Percentiles rank a stretch among this genome's conserved stretches.
These are phyloP conservation scores for Phytopythium aichiense DNA, from an alignment of 352 stramenopile species.

Conservation along the genomic window DNA sequence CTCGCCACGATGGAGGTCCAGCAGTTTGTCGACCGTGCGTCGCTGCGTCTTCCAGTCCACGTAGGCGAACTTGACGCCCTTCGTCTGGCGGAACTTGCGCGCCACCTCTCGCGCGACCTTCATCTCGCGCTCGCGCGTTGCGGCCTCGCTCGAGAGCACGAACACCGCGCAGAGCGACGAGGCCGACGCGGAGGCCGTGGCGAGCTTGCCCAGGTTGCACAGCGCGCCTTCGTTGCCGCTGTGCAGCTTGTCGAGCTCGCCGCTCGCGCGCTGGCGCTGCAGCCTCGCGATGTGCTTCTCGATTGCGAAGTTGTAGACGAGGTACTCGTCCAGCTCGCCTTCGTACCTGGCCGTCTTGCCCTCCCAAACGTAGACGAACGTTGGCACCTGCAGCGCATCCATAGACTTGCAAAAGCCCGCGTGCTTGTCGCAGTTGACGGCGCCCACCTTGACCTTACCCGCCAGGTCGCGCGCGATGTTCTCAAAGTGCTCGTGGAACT, in stretches of 20 bases:
- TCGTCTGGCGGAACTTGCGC: constrained; percentile 62
- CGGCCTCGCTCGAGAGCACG: constrained; percentile 50
- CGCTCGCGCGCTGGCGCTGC: constrained; percentile 55
- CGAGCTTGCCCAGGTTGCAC: constrained; percentile 70
- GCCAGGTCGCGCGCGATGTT: constrained; percentile 62
- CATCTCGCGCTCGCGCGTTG: constrained; percentile 39
- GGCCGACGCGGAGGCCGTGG: constrained; percentile 42
- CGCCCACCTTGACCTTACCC: constrained; percentile 71
- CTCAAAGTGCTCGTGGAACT: constrained; percentile 63
- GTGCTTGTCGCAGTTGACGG: constrained; percentile 76
- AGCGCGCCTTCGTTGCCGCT: constrained; percentile 66
- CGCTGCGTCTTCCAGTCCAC: constrained; percentile 72
- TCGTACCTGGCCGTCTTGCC: constrained; percentile 43
- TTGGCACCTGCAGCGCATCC: constrained; percentile 31
- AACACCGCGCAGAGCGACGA: constrained; percentile 71
- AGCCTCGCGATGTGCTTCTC: constrained; percentile 74
- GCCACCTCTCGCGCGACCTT: constrained; percentile 49
- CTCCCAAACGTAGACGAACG: constrained; percentile 73
- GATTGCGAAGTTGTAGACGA: constrained; percentile 82
- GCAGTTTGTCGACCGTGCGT: constrained; percentile 44
- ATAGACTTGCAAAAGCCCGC: constrained; percentile 42
- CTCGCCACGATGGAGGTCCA: constrained; percentile 17
- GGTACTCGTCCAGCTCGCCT: constrained; percentile 72
- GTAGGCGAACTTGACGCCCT: constrained; percentile 57
- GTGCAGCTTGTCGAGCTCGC: constrained; percentile 72